These are phyloP conservation scores for Alternaria consortialis DNA, from an alignment of 2,329 filamentous ascomycete genomes.

Conservation along the genomic window DNA sequence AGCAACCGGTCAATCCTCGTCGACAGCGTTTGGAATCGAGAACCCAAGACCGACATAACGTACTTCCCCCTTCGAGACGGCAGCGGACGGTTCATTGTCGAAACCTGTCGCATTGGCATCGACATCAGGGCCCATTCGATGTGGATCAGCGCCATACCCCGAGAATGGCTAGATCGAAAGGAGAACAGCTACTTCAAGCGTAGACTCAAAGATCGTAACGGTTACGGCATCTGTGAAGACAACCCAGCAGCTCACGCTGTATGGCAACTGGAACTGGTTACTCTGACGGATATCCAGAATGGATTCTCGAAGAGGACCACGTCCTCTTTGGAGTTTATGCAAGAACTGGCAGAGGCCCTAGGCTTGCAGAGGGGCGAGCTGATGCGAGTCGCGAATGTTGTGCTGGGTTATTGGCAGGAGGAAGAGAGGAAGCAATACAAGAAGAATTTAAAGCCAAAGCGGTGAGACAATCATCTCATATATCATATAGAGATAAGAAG, in stretches of 20 bases:
- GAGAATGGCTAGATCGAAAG: not conserved
- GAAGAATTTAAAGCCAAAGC: not conserved
- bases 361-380: not conserved
- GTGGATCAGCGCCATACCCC: not conserved
- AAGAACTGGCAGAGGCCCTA: not conserved
- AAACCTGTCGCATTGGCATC: not conserved
- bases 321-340: not conserved
- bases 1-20: not conserved
- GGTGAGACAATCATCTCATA: not conserved
- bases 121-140: not conserved
- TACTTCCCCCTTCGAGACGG: not conserved
- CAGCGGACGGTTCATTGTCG: not conserved
- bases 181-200: not conserved
- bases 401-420: conserved; percentile 3
- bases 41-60: not conserved
- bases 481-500: not conserved
- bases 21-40: not conserved
- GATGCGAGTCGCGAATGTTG: not conserved
- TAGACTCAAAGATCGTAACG: not conserved
- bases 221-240: not conserved
- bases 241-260: not conserved
- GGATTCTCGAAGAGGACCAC: not conserved
- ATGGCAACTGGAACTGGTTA: not conserved
- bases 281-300: not conserved
- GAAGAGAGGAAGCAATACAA: not conserved